phyloP scores from a whole-genome alignment of 768 basidiomycete genomes.

The Mycena venus region DNA sequence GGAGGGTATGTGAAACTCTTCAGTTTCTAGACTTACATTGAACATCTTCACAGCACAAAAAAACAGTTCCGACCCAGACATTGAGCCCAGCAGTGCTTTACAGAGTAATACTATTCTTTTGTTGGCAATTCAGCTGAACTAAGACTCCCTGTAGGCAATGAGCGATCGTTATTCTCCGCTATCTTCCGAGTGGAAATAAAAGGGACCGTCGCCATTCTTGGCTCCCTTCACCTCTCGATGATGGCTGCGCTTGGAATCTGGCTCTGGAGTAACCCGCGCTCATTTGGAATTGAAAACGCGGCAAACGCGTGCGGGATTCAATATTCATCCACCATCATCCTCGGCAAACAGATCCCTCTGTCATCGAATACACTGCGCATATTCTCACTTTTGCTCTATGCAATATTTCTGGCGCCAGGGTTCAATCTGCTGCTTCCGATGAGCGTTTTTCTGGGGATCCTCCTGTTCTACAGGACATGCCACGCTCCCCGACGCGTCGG shows the following conservation, averaged over 20 bases:
- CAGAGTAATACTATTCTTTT: too few relatives aligned
- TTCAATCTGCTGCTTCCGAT: background rate
- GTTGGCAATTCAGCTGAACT: background rate
- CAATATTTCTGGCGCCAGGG: background rate
- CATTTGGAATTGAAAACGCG: background rate
- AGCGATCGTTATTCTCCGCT: background rate
- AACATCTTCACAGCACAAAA: background rate
- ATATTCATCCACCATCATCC: background rate
- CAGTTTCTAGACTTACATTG: background rate
- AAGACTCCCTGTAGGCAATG: too few relatives aligned
- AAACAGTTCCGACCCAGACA: background rate
- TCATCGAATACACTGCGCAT: background rate
- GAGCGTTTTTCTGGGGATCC: background rate
- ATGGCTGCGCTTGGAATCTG: background rate
- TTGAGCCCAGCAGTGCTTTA: background rate
- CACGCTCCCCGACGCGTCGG: too few relatives aligned
- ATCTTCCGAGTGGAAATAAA: background rate
- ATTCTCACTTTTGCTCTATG: background rate
- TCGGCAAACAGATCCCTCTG: background rate
- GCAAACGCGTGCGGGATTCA: background rate
- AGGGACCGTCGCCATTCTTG: background rate
- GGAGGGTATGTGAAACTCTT: background rate
- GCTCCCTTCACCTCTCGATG: background rate
- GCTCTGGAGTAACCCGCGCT: background rate
- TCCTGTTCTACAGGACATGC: background rate